phyloP scores from a whole-genome alignment of 306 rosid genomes.

The Astragalus glycyphyllos region DNA sequence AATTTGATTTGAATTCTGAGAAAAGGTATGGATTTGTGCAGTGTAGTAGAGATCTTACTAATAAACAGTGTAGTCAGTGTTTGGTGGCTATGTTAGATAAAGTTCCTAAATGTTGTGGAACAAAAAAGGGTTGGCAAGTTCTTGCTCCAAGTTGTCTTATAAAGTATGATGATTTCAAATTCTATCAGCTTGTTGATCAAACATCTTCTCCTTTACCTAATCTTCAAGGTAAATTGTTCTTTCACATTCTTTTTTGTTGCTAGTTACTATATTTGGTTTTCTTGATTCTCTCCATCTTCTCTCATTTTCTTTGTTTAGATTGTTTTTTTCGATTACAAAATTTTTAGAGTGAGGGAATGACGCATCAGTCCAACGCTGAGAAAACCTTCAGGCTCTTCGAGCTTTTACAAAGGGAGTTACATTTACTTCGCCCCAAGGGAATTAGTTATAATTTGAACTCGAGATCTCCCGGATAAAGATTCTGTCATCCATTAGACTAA shows the following conservation, averaged over 20 bases:
- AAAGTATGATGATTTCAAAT: conserved; percentile 41
- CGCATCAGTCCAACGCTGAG: too few relatives aligned
- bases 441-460: too few relatives aligned
- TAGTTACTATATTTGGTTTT: too few relatives aligned
- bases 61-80: conserved; percentile 40
- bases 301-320: too few relatives aligned
- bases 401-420: too few relatives aligned
- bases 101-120: conserved; percentile 46
- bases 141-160: conserved; percentile 50
- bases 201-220: conserved; percentile 25
- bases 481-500: too few relatives aligned
- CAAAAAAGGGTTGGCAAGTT: conserved; percentile 43
- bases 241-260: background rate
- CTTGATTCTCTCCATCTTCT: too few relatives aligned
- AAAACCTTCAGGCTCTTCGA: too few relatives aligned
- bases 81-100: conserved; percentile 41
- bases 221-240: conserved; percentile 18
- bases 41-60: conserved; percentile 50
- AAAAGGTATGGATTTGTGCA: conserved; percentile 51
- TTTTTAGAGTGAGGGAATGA: too few relatives aligned
- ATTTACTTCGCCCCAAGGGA: too few relatives aligned
- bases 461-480: too few relatives aligned
- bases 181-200: conserved; percentile 34
- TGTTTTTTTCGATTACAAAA: too few relatives aligned
- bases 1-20: conserved; percentile 16